phyloP scores from a whole-genome alignment of 2,329 filamentous ascomycete species.

The Phialocephala sp. region DNA sequence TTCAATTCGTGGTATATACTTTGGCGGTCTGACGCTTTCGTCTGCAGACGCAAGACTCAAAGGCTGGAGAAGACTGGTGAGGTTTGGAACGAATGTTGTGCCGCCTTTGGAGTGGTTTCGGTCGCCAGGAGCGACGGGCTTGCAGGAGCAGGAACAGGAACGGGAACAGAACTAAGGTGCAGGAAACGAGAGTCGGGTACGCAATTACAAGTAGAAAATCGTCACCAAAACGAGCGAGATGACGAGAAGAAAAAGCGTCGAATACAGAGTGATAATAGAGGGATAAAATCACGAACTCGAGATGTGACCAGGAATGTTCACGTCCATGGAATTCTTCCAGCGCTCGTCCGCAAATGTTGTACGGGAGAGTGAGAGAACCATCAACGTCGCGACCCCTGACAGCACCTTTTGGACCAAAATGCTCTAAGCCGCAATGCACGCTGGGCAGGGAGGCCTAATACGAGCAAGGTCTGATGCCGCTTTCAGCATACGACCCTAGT shows the following conservation, averaged over 20 bases:
- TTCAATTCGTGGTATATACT: constrained; percentile 4
- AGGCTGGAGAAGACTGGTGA: constrained; percentile 6
- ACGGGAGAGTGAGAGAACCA: neutral
- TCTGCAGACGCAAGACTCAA: constrained; percentile 6
- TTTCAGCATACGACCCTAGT: neutral
- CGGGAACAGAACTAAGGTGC: constrained; percentile 10
- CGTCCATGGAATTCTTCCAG: constrained; percentile 13
- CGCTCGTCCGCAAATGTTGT: neutral
- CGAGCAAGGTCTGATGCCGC: neutral
- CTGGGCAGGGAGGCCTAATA: neutral
- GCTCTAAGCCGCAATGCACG: constrained; percentile 6
- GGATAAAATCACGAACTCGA: constrained; percentile 12
- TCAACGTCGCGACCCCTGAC: neutral
- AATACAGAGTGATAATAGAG: constrained; percentile 23
- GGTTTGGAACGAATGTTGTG: constrained; percentile 25
- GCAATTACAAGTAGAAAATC: constrained; percentile 16
- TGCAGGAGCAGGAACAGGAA: constrained; percentile 22
- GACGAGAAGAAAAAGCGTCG: constrained; percentile 33
- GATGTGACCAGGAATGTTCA: constrained; percentile 9
- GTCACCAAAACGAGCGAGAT: constrained; percentile 66
- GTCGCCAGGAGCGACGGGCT: constrained; percentile 37
- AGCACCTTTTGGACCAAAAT: neutral
- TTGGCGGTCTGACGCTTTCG: neutral
- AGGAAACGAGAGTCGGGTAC: constrained; percentile 4
- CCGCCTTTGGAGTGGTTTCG: constrained; percentile 14